phyloP scores from a whole-genome alignment of 2,329 filamentous ascomycete genomes.

The Metarhizium robertsii region DNA sequence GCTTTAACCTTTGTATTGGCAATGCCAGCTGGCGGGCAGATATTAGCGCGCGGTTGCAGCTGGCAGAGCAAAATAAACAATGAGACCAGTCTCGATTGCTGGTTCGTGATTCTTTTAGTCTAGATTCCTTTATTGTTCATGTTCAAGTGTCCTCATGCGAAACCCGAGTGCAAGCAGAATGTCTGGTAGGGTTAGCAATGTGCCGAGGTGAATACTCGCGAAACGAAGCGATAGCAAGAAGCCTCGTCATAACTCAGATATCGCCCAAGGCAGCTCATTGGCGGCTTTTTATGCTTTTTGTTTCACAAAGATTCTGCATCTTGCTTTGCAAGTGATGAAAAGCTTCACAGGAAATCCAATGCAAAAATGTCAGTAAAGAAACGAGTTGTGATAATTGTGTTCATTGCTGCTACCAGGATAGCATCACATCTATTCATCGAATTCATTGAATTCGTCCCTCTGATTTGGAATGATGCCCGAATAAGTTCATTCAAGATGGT shows the following conservation, averaged over 20 bases:
- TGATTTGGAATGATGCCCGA: background rate
- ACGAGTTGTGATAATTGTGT: background rate
- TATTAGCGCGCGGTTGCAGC: background rate
- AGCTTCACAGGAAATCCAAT: background rate
- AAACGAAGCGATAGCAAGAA: background rate
- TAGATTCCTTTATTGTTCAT: background rate
- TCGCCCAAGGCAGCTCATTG: no score
- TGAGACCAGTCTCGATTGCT: no score
- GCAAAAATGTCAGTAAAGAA: background rate
- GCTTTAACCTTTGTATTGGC: background rate
- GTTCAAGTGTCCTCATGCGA: background rate
- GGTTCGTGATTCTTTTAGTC: background rate
- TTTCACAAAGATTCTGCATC: background rate
- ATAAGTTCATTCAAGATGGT: background rate
- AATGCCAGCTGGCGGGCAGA: background rate
- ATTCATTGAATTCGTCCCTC: background rate
- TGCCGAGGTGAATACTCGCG: background rate
- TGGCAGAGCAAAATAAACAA: background rate
- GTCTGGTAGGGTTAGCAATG: background rate
- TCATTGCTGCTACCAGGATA: constrained; percentile 2
- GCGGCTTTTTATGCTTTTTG: background rate
- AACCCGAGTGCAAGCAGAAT: no score
- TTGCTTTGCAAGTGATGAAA: background rate
- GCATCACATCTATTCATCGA: constrained; percentile 3
- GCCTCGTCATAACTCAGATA: no score